Percentiles rank a stretch among this genome's conserved stretches.
phyloP scores from a whole-genome alignment of 371 early-diverging fungal species.

The Vairimorpha necatrix region DNA sequence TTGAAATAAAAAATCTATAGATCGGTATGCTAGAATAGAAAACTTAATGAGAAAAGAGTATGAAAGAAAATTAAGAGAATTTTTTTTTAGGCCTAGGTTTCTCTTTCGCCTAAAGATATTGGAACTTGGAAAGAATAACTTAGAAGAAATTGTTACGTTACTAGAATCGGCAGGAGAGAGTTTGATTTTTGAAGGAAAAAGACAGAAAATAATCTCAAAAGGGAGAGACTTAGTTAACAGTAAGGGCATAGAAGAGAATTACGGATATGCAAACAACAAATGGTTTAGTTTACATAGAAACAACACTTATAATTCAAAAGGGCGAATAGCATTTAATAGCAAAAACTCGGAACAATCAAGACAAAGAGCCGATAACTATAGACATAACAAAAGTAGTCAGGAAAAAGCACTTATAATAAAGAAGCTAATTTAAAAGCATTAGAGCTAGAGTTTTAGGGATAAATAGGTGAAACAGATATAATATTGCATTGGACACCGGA shows the following conservation, averaged over 20 bases:
- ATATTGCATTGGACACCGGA: not conserved
- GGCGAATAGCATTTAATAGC: not conserved
- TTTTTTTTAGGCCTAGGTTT: not conserved
- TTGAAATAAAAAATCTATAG: conserved; percentile 1
- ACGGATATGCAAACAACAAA: not conserved
- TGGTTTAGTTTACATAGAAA: not conserved
- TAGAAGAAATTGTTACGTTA: not conserved
- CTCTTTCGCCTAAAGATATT: not conserved
- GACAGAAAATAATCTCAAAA: not conserved
- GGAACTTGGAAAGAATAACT: not conserved
- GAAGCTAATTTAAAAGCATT: not conserved
- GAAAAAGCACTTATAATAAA: not conserved
- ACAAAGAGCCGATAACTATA: not conserved
- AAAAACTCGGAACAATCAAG: not conserved
- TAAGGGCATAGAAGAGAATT: not conserved
- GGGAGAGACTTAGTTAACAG: not conserved
- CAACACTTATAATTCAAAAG: not conserved
- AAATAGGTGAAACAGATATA: not conserved
- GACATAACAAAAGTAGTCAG: not conserved
- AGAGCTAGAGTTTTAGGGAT: not conserved
- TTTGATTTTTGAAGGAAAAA: not conserved
- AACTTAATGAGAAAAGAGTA: not conserved
- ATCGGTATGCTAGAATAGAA: not conserved
- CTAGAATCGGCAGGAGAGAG: not conserved
- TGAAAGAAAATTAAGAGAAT: conserved; percentile 3